phyloP scores from a whole-genome alignment of 495 filamentous ascomycete genomes.

The Penicillium samsonianum region DNA sequence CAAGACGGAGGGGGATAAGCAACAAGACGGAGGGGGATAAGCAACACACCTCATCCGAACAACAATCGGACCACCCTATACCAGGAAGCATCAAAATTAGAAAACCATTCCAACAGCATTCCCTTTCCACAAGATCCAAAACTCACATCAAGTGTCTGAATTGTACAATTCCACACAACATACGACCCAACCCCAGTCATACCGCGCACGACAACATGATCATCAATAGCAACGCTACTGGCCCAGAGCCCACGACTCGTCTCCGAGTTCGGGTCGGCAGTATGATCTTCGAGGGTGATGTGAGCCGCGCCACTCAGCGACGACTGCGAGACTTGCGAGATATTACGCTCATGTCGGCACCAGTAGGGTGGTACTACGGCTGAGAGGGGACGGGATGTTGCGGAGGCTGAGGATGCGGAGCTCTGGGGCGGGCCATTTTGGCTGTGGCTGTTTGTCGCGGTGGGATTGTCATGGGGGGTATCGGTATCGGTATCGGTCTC shows the following conservation, averaged over 20 bases:
- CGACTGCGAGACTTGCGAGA: slow-evolving; percentile 46
- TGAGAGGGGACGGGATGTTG: slow-evolving; percentile 38
- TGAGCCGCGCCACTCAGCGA: slow-evolving; percentile 42
- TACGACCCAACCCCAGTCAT: slow-evolving; percentile 67
- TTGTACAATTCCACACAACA: slow-evolving; percentile 72
- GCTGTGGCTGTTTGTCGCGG: not conserved
- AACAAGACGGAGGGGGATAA: not conserved
- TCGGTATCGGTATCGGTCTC: slow-evolving; percentile 11
- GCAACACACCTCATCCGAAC: slow-evolving; percentile 57
- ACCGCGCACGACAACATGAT: slow-evolving; percentile 64
- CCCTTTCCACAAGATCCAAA: not conserved
- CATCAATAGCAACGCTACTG: slow-evolving; percentile 62
- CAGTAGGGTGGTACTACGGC: slow-evolving; percentile 53
- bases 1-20: not conserved
- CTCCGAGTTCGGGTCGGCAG: slow-evolving; percentile 59
- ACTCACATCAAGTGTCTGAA: slow-evolving; percentile 70
- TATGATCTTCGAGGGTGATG: slow-evolving; percentile 73
- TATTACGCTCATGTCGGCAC: slow-evolving; percentile 47
- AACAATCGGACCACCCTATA: slow-evolving; percentile 59
- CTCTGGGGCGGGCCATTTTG: slow-evolving; percentile 13
- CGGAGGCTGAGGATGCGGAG: slow-evolving; percentile 19
- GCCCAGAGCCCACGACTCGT: slow-evolving; percentile 68
- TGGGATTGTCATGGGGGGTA: slow-evolving; percentile 9
- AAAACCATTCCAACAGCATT: slow-evolving; percentile 18
- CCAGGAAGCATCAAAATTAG: slow-evolving; percentile 19